A percentile compares a stretch with the other conserved stretches of the same genome.
These are phyloP conservation scores for Erucastrum elatum DNA, from an alignment of 345 rosid genomes.

Conservation along the genomic window DNA sequence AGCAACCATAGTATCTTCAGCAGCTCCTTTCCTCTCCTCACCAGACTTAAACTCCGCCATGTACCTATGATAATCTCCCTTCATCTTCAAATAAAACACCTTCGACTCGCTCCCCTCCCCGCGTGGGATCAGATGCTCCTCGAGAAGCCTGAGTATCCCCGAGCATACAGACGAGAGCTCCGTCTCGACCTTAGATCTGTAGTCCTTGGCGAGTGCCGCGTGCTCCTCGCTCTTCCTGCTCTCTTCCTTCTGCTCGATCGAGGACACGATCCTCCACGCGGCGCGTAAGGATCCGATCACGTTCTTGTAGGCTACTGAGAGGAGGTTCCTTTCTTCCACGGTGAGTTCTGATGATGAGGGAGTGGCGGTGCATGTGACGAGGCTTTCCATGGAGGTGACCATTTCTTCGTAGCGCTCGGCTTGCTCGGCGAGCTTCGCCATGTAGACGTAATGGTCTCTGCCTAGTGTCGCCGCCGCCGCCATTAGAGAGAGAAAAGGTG, in stretches of 20 bases:
- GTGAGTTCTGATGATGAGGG: slow-evolving; percentile 80
- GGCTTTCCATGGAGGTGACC: slow-evolving; percentile 90
- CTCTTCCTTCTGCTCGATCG: slow-evolving; percentile 96
- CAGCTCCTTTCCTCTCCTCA: slow-evolving; percentile 88
- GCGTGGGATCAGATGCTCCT: slow-evolving; percentile 74
- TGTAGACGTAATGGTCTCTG: slow-evolving; percentile 90
- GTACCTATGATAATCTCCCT: slow-evolving; percentile 92
- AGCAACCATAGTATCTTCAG: slow-evolving; percentile 91
- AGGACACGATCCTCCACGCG: slow-evolving; percentile 92
- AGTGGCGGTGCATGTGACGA: slow-evolving; percentile 58
- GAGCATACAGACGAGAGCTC: slow-evolving; percentile 79
- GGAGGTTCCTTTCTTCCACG: slow-evolving; percentile 92
- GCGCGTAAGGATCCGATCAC: slow-evolving; percentile 98
- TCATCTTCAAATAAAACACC: slow-evolving; percentile 95
- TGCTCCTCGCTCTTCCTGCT: slow-evolving; percentile 93
- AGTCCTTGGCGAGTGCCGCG: slow-evolving; percentile 81
- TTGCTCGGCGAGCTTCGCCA: slow-evolving; percentile 93
- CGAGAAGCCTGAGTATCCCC: slow-evolving; percentile 64
- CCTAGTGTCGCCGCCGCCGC: slow-evolving; percentile 41
- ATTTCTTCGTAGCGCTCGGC: slow-evolving; percentile 99
- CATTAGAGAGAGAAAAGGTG: slow-evolving; percentile 24
- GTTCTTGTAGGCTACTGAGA: slow-evolving; percentile 95
- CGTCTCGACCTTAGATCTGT: slow-evolving; percentile 88
- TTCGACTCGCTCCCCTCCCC: slow-evolving; percentile 76
- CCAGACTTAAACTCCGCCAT: slow-evolving; percentile 90